Percentiles rank a stretch among this genome's conserved stretches.
These are phyloP conservation scores for Domatiomyces globalis DNA, from an alignment of 2,329 filamentous ascomycete species.

Conservation along the genomic window DNA sequence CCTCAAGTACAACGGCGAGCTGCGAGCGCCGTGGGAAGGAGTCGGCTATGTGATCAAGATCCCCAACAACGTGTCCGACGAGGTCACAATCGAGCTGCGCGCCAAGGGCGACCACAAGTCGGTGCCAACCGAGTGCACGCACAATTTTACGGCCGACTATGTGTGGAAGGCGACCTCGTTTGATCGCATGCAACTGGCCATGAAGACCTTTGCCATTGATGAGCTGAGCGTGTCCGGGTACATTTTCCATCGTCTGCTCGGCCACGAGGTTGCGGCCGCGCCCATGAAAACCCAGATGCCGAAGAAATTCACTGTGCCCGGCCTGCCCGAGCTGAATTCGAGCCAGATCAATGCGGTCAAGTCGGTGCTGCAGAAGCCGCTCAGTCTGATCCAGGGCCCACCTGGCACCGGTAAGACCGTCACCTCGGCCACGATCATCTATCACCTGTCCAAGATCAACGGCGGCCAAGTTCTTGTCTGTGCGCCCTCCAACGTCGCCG, in stretches of 20 bases:
- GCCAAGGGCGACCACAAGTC: conserved; percentile 93
- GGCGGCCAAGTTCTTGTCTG: conserved; percentile 91
- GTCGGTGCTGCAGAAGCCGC: conserved; percentile 79
- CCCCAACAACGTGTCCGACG: conserved; percentile 96
- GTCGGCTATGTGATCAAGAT: conserved; percentile 99
- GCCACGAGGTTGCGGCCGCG: conserved; percentile 84
- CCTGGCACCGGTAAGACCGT: conserved; percentile 97
- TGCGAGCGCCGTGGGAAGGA: conserved; percentile 86
- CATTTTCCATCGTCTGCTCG: conserved; percentile 92
- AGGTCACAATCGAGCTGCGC: conserved; percentile 87
- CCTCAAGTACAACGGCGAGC: conserved; percentile 85
- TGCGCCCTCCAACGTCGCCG: conserved; percentile 93
- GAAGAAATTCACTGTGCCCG: conserved; percentile 91
- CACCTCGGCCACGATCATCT: conserved; percentile 96
- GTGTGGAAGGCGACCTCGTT: conserved; percentile 99
- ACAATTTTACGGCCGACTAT: conserved; percentile 97
- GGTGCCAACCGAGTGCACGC: conserved; percentile 87
- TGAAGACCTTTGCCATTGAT: conserved; percentile 97
- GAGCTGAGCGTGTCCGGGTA: conserved; percentile 98
- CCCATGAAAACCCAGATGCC: conserved; percentile 93
- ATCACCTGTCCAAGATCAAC: conserved; percentile 84
- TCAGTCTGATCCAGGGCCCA: conserved; percentile 92
- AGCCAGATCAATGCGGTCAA: conserved; percentile 96
- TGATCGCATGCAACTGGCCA: conserved; percentile 96
- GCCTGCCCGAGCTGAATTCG: conserved; percentile 82